Conservation (phyloP, 768 basidiomycete genomes). For the Russula earlei region DNA sequence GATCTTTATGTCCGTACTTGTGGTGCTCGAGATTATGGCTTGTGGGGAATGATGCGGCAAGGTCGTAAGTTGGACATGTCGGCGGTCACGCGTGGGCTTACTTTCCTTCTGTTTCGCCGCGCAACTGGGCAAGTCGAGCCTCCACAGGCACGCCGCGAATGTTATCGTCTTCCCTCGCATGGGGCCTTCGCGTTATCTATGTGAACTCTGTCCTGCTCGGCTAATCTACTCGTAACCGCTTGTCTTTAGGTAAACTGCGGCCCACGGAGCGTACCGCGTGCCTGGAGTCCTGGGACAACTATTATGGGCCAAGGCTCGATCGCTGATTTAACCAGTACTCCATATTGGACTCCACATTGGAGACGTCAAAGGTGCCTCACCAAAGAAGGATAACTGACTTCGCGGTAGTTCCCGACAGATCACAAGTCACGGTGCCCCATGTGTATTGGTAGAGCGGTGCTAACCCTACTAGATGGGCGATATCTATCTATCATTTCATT, state of each 20-base stretch:
- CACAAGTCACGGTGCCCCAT: neutral
- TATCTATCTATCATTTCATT: neutral
- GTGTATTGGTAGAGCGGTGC: neutral
- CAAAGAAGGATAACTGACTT: slow-evolving; percentile 45
- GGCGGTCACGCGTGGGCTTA: slow-evolving; percentile 70
- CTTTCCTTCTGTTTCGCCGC: neutral
- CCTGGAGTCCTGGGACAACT: slow-evolving; percentile 41
- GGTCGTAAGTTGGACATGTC: slow-evolving; percentile 66
- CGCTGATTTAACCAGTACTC: slow-evolving; percentile 21
- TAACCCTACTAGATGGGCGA: neutral
- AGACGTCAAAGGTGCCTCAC: slow-evolving; percentile 62
- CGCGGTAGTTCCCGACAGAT: neutral
- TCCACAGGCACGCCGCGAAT: slow-evolving; percentile 55
- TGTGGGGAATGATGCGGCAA: slow-evolving; percentile 58
- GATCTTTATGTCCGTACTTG: slow-evolving; percentile 73
- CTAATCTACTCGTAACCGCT: neutral
- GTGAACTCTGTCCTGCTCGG: neutral
- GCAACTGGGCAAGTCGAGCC: neutral
- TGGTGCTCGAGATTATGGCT: slow-evolving; percentile 65
- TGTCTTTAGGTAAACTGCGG: slow-evolving; percentile 43
- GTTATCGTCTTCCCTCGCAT: slow-evolving; percentile 59
- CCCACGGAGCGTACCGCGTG: slow-evolving; percentile 50
- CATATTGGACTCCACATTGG: slow-evolving; percentile 47
- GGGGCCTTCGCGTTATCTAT: slow-evolving; percentile 20
- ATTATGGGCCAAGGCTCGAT: slow-evolving; percentile 30